Percentiles rank a stretch among this genome's conserved stretches.
Evolutionary conservation across 345 rosid species (phyloP).

Genomic region (Corchorus olitorius): DNA sequence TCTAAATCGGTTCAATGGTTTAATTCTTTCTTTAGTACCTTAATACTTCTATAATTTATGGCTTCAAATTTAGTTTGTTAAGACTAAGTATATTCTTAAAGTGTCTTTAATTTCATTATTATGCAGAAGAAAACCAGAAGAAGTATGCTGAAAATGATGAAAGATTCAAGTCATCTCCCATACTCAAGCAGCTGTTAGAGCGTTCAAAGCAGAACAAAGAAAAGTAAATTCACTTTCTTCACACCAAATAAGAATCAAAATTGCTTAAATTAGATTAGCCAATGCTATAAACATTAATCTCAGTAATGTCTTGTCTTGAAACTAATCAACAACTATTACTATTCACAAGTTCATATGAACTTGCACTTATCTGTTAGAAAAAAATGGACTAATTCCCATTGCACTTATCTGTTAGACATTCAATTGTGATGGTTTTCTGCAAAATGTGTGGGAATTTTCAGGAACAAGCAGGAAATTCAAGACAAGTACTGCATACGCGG

Average conservation of each 20-base stretch:
- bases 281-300: too few relatives aligned
- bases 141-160: constrained; percentile 80
- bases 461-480: constrained; percentile 62
- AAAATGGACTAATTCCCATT: too few relatives aligned
- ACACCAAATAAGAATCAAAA: background rate
- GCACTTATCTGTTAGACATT: background rate
- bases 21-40: background rate
- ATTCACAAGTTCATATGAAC: too few relatives aligned
- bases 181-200: constrained; percentile 84
- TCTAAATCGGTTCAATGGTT: constrained; percentile 76
- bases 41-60: background rate
- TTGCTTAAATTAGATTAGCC: background rate
- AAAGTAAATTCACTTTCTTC: constrained; percentile 46
- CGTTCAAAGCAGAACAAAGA: constrained; percentile 72
- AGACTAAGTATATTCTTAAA: background rate
- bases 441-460: constrained; percentile 23
- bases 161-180: constrained; percentile 78
- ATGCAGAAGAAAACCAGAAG: constrained; percentile 90
- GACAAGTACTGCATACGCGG: constrained; percentile 92
- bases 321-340: too few relatives aligned
- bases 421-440: background rate
- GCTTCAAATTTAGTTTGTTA: background rate
- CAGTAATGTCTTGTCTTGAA: too few relatives aligned
- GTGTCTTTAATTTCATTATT: background rate
- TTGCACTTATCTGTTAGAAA: too few relatives aligned